Base-by-base conservation (phyloP, 805 yeast species). In the Jamesozyma piceae region DNA sequence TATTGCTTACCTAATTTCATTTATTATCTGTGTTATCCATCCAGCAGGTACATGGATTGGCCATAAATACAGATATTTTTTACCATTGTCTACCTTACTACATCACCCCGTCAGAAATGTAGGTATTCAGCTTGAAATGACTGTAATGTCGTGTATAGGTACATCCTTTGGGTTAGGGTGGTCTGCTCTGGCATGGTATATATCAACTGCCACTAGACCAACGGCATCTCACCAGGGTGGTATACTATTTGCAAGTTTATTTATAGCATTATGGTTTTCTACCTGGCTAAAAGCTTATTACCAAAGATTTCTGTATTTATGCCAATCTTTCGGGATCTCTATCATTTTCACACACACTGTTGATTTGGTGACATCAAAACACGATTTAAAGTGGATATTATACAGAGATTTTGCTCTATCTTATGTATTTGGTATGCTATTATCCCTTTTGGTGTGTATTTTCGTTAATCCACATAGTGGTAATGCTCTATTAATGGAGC, bases 121-220 rank as follows among this genome's bases (percentile, higher is more conserved):
- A 5, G 77, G 77, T 10, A 62, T 71, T 1, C 78, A 73, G 50
- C 13, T 71, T 3, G 77, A 73, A 49, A 65, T 72, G 43, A 64
- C 73, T 0, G 1, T 66, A 3, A 56, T 56, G 13, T 67, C 76
- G 0, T 51, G 68, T 2, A 0, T 64, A 0, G 77, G 77, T 1
- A 54, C 60, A 1, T 59, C 63, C 1, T 41, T 71, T 3, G 77
- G 71, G 2, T 45, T 70, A 33, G 76, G 69, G 0, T 70, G 75
- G 72, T 61, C 71, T 1, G 53, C 71, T 0, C 44, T 72, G 21
- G 68, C 74, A 1, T 52, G 72, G 51, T 69, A 57, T 41, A 53
- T 73, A 1, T 64, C 75, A 3, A 60, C 62, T 0, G 61, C 67
- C 1, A 68, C 72, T 1, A 53, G 53, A n/a, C 66, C 69, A 1